Evolutionary conservation across 495 filamentous ascomycete genomes (phyloP), one percentile per base, ranked within the genome.

Genomic region (Aspergillus hancockii): DNA sequence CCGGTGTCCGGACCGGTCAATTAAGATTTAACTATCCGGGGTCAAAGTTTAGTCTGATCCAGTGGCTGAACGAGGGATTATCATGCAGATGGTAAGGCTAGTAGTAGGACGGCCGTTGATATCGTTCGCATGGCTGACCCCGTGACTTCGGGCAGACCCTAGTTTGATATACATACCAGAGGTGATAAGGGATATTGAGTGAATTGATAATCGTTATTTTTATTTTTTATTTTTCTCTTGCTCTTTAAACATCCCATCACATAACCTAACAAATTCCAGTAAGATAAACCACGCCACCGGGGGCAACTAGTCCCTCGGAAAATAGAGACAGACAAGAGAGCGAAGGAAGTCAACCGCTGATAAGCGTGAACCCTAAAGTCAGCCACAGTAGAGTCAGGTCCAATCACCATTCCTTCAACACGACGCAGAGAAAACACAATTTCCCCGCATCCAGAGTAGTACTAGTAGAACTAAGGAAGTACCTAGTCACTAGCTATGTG

Each of bases 1-100:
- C 43, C 43, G 43, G 43, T 47, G 43, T 47, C 43, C 43, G 43
- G 43, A 47, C 43, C 43, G 43, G 43, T 47, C 19, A 47, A 22
- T 23, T 47, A 47, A 47, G 43, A 47, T 47, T 47, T 22, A 47
- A n/a, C 18, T 14, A 10, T 47, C 12, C 43, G 19, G 19, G 43
- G 19, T n/a, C 13, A 47, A 9, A 16, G 19, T 9, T 47, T 47
- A 47, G 43, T 47, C 1, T 8, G 21, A 14, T 14, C 16, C 19
- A n/a, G 43, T 23, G 43, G 40, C 19, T 47, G 43, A 19, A 41
- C 5, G 38, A 22, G 19, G 18, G 43, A 47, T 21, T 23, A 22
- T 8, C 21, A 13, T 47, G 43, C 43, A 22, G 43, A n/a, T 45
- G 41, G 34, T 45, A 45, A 14, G 41, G 41, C 41, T 45, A 45